phyloP scores from a whole-genome alignment of 352 stramenopile genomes.

The Phytopythium oedochilum region DNA sequence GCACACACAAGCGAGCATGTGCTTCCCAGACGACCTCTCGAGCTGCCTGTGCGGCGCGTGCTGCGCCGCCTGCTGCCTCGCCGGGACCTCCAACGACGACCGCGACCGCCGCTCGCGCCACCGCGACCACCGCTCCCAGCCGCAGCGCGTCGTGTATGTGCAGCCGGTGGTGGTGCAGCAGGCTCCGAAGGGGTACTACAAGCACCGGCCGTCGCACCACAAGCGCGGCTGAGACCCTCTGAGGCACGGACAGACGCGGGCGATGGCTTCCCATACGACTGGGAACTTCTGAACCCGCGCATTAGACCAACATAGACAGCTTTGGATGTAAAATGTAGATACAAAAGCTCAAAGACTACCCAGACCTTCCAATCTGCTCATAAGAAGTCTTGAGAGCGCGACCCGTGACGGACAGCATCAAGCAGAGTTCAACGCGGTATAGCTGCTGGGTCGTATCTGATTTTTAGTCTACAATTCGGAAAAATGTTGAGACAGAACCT shows the following conservation, averaged over 20 bases:
- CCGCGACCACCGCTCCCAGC: conserved; percentile 9
- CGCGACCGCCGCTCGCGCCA: conserved; percentile 8
- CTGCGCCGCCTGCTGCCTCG: conserved; percentile 22
- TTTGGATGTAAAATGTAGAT: neutral
- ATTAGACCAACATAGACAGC: neutral
- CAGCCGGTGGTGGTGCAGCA: conserved; percentile 25
- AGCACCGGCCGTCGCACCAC: conserved; percentile 1
- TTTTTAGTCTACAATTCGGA: no score
- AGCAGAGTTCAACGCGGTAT: no score
- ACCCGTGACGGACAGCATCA: no score
- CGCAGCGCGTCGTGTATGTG: conserved; percentile 28
- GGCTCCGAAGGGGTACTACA: conserved; percentile 4
- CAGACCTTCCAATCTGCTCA: no score
- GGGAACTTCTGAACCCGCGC: neutral
- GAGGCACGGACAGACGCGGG: neutral
- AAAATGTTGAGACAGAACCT: no score
- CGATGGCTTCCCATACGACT: neutral
- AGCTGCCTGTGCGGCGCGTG: conserved; percentile 30
- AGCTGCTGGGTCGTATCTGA: no score
- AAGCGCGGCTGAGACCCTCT: conserved; percentile 3
- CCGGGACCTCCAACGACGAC: conserved; percentile 9
- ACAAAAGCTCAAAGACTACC: no score
- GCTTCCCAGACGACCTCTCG: conserved; percentile 12
- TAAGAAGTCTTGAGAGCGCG: no score
- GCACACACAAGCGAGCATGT: neutral